Percentiles rank a stretch among this genome's conserved stretches.
Evolutionary conservation across 768 basidiomycete species (phyloP).

Genomic region (Amanita molliuscula): DNA sequence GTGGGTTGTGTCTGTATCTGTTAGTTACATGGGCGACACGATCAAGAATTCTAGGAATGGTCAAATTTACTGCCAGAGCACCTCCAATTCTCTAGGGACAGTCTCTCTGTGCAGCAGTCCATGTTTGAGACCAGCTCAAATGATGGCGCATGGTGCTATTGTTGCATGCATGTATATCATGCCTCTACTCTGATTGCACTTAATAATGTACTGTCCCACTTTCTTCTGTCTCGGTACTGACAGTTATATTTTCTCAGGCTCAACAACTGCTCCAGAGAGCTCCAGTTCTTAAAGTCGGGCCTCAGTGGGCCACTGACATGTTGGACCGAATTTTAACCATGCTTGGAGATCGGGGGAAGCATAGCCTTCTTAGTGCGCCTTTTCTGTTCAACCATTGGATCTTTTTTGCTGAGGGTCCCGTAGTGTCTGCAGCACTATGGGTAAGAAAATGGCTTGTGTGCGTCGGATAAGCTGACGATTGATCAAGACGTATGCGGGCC

Average conservation of each 20-base stretch:
- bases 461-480: slow-evolving; percentile 5
- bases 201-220: slow-evolving; percentile 40
- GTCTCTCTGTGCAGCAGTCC: slow-evolving; percentile 52
- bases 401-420: slow-evolving; percentile 9
- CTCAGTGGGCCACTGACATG: slow-evolving; percentile 31
- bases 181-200: slow-evolving; percentile 59
- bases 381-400: neutral
- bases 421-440: slow-evolving; percentile 56
- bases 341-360: slow-evolving; percentile 39
- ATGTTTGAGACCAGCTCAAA: slow-evolving; percentile 79
- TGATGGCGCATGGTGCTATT: slow-evolving; percentile 75
- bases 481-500: slow-evolving; percentile 53
- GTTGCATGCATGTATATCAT: slow-evolving; percentile 62
- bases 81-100: slow-evolving; percentile 63
- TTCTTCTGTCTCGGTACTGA: slow-evolving; percentile 1
- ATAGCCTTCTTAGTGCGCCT: slow-evolving; percentile 32
- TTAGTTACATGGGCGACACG: neutral
- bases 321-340: slow-evolving; percentile 35
- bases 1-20: slow-evolving; percentile 1
- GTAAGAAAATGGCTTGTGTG: slow-evolving; percentile 27
- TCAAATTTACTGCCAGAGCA: slow-evolving; percentile 54
- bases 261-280: slow-evolving; percentile 27
- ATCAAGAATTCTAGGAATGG: slow-evolving; percentile 41
- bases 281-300: slow-evolving; percentile 18
- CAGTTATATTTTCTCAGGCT: slow-evolving; percentile 18